Conservation (phyloP, 2,329 filamentous ascomycete genomes). For the Beauveria varroae region DNA sequence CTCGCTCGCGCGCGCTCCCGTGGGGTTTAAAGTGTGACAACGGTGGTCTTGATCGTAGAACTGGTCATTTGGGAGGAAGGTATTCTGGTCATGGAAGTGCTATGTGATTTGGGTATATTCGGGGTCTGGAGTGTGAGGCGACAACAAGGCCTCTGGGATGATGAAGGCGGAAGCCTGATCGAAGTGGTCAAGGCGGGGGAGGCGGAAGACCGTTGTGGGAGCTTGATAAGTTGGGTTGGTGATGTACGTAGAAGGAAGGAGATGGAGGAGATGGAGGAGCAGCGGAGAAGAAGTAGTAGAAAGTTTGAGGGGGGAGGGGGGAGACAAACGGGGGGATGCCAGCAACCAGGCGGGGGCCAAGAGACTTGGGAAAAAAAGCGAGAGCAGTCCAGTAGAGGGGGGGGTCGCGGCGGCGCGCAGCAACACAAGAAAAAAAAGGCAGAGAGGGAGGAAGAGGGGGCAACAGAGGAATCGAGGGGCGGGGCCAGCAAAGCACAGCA, state of each 20-base stretch:
- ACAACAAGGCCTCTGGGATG: slow-evolving; percentile 1
- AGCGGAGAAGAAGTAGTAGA: slow-evolving; percentile 9
- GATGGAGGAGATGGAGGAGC: slow-evolving; percentile 2
- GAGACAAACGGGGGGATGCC: background rate
- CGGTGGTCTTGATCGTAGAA: slow-evolving; percentile 39
- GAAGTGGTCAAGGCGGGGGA: background rate
- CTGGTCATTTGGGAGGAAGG: slow-evolving; percentile 45
- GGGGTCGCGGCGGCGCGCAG: background rate
- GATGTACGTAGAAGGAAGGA: slow-evolving; percentile 4
- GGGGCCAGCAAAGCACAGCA: background rate
- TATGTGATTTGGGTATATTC: slow-evolving; percentile 11
- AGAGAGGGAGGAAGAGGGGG: slow-evolving; percentile 6
- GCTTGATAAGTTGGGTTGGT: slow-evolving; percentile 1
- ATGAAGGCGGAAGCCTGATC: background rate
- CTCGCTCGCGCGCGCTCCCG: slow-evolving; percentile 57
- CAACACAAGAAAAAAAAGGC: background rate
- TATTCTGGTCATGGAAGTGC: slow-evolving; percentile 34
- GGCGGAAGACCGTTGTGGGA: slow-evolving; percentile 1
- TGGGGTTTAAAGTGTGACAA: slow-evolving; percentile 65
- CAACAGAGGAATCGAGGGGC: background rate
- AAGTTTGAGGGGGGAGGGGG: slow-evolving; percentile 9
- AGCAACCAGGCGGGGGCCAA: slow-evolving; percentile 6
- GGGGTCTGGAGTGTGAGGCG: slow-evolving; percentile 3
- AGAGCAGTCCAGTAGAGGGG: background rate
- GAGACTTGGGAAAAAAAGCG: slow-evolving; percentile 6